phyloP scores from a whole-genome alignment of 768 basidiomycete genomes.

The Kwoniella sp. region DNA sequence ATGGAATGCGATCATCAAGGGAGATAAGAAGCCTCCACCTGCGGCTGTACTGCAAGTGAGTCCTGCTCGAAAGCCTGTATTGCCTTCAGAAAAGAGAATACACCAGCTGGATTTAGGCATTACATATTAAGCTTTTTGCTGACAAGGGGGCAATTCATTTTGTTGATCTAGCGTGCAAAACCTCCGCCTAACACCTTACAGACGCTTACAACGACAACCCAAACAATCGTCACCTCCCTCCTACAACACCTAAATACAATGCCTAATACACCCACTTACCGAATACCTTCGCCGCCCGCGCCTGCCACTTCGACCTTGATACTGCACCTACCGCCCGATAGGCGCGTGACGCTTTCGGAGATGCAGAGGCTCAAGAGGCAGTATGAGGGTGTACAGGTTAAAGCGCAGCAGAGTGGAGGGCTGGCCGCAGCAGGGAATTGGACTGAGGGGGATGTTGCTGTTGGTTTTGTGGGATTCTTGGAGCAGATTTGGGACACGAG shows the following conservation, averaged over 20 bases:
- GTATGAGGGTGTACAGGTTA: constrained; percentile 85
- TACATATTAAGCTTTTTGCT: too few species aligned
- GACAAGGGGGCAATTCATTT: too few species aligned
- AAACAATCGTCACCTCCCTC: constrained; percentile 70
- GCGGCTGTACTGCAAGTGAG: constrained; percentile 74
- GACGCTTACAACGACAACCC: constrained; percentile 76
- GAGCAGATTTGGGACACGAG: constrained; percentile 52
- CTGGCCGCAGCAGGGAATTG: constrained; percentile 43
- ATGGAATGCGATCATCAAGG: constrained; percentile 78
- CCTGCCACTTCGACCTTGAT: constrained; percentile 48
- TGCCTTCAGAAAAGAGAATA: not conserved
- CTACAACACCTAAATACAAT: constrained; percentile 63
- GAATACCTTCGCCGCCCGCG: constrained; percentile 60
- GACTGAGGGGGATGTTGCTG: constrained; percentile 51
- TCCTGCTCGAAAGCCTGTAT: not conserved
- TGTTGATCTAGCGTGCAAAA: constrained; percentile 67
- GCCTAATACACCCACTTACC: constrained; percentile 62
- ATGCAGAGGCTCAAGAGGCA: constrained; percentile 87
- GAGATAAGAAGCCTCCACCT: constrained; percentile 82
- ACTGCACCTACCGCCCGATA: constrained; percentile 66
- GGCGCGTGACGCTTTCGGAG: constrained; percentile 78
- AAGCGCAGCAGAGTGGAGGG: constrained; percentile 60
- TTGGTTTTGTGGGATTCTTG: constrained; percentile 56
- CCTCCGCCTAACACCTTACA: constrained; percentile 87
- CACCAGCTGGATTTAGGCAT: too few species aligned